phyloP scores from a whole-genome alignment of 1,139 yeast species.

The Hansenula sp. region DNA sequence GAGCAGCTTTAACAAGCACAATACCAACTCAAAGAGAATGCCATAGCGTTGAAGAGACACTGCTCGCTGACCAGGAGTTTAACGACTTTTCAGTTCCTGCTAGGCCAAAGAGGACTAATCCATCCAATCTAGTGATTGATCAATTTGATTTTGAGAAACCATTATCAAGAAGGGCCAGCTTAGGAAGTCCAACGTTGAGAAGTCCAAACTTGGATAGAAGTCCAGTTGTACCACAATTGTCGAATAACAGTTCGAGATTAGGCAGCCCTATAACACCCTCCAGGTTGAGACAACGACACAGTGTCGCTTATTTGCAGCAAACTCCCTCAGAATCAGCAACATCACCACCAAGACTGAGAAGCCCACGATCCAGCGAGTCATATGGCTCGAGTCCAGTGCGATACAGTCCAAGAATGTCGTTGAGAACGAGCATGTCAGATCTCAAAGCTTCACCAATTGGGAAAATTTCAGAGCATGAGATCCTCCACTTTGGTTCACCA shows the following conservation, averaged over 20 bases:
- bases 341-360: neutral
- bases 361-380: neutral
- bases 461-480: constrained; percentile 1
- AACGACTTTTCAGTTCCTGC: constrained; percentile 12
- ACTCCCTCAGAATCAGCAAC: neutral
- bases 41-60: constrained; percentile 19
- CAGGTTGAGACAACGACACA: neutral
- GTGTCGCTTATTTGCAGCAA: neutral
- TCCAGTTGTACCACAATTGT: too few relatives aligned
- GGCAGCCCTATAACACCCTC: neutral
- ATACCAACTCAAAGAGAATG: constrained; percentile 9
- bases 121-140: constrained; percentile 3
- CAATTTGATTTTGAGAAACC: constrained; percentile 8
- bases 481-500: neutral
- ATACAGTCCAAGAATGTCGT: neutral
- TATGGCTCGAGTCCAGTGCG: neutral
- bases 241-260: neutral
- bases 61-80: constrained; percentile 18
- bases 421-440: constrained; percentile 1
- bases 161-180: neutral
- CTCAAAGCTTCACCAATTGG: constrained; percentile 1
- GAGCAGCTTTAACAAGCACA: neutral
- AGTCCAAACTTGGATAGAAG: neutral
- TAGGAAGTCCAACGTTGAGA: neutral
- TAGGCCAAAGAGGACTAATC: constrained; percentile 5